Base-by-base conservation (phyloP, 2,329 filamentous ascomycete genomes). In the Hypocreales sp. region DNA sequence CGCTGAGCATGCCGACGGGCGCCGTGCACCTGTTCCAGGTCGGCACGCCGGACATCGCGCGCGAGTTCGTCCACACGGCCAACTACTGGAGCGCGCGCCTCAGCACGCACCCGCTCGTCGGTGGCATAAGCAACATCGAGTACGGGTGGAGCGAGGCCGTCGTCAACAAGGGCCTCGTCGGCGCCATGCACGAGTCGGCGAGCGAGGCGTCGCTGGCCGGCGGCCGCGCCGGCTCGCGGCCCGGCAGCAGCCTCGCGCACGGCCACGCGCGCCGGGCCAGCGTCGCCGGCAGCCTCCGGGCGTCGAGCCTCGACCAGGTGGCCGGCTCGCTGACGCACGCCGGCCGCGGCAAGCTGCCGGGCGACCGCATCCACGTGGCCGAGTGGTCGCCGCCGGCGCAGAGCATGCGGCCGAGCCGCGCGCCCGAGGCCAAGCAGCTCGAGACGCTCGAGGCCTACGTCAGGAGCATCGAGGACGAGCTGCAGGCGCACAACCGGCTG, bases 1-100 rank as follows among this genome's bases (percentile, higher is more conserved):
- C 90, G 3, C 59, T 98, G 27, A 92, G 81, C 35, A 60, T 98
- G 24, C 87, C 90, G 0, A 92, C 77, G 2, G 90, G 90, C 9
- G 87, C 87, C 1, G 86, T 98, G 1, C 90, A 98, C 48, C 66
- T 98, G n/a, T 98, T 98, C 65, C 86, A 95, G 45, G 90, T 90
- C 26, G 90, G 90, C 30, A 98, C 90, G 1, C 73, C 82, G 0
- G 90, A 98, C 41, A 93, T 95, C 42, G 80, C 86, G 40, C 79
- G 79, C 40, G 90, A 98, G 48, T 98, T 94, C 43, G 86, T 95
- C 28, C 77, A 72, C 12, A 92, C 86, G 2, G 83, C 82, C 42
- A 98, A 98, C 54, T 98, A 95, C 55, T 98, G 90, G 90, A 90
- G 83, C 45, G 87, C 90, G 3, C 72, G 90, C 27, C 64, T 95